phyloP scores from a whole-genome alignment of 306 rosid species.

The Parietaria judaica region DNA sequence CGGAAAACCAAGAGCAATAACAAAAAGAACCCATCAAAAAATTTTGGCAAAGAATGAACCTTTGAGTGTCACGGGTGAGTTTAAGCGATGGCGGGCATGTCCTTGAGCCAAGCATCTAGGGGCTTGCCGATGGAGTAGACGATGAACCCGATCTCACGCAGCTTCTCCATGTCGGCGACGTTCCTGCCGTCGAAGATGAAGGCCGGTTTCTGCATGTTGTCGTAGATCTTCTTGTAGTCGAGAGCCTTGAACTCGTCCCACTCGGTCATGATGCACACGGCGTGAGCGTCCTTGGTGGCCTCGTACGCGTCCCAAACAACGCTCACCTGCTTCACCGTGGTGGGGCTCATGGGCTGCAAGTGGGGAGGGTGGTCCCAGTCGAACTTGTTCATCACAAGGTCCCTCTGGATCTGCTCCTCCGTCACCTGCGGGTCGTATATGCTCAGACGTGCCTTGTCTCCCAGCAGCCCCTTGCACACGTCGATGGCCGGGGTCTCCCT shows the following conservation, averaged over 20 bases:
- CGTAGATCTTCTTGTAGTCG: slow-evolving; percentile 67
- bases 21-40: slow-evolving; percentile 21
- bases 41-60: slow-evolving; percentile 40
- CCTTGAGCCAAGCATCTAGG: slow-evolving; percentile 82
- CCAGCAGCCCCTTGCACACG: slow-evolving; percentile 81
- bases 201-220: slow-evolving; percentile 85
- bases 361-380: slow-evolving; percentile 96
- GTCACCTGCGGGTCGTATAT: slow-evolving; percentile 80
- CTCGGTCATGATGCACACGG: slow-evolving; percentile 74
- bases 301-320: slow-evolving; percentile 84
- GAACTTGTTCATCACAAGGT: slow-evolving; percentile 67
- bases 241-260: slow-evolving; percentile 94
- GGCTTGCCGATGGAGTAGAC: slow-evolving; percentile 91
- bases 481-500: slow-evolving; percentile 92
- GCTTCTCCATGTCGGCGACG: slow-evolving; percentile 36
- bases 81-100: slow-evolving; percentile 85
- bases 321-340: slow-evolving; percentile 69
- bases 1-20: slow-evolving; percentile 20
- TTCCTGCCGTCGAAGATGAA: slow-evolving; percentile 84
- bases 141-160: slow-evolving; percentile 84
- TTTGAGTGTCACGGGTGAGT: slow-evolving; percentile 15
- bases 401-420: slow-evolving; percentile 87
- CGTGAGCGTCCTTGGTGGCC: slow-evolving; percentile 83
- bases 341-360: slow-evolving; percentile 70
- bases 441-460: slow-evolving; percentile 72